These are phyloP conservation scores for Aristolochia californica DNA, from an alignment of 164 flowering plant genomes.

Conservation along the genomic window DNA sequence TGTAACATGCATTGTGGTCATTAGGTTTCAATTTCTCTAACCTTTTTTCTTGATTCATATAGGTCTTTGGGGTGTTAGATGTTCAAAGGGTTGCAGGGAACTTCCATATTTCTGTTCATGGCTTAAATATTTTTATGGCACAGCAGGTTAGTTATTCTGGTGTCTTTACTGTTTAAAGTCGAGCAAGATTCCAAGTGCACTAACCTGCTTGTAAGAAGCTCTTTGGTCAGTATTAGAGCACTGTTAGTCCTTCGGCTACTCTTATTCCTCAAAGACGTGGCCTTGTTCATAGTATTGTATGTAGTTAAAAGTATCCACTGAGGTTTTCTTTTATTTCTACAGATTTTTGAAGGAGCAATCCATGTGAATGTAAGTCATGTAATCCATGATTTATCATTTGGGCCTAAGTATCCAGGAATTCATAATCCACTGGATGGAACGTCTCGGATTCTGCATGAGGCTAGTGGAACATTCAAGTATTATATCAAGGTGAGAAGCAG, in stretches of 20 bases:
- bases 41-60: slow-evolving; percentile 16
- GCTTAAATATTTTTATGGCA: slow-evolving; percentile 87
- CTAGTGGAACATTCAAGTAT: slow-evolving; percentile 96
- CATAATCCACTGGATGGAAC: slow-evolving; percentile 99
- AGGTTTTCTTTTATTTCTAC: slow-evolving; percentile 11
- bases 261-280: background rate
- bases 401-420: slow-evolving; percentile 95
- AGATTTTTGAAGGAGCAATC: slow-evolving; percentile 82
- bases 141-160: slow-evolving; percentile 52
- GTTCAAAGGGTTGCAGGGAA: slow-evolving; percentile 99
- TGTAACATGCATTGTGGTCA: background rate
- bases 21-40: background rate
- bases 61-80: slow-evolving; percentile 93
- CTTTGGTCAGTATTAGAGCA: background rate
- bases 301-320: background rate
- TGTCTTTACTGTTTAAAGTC: background rate
- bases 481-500: slow-evolving; percentile 72
- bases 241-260: background rate
- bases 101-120: slow-evolving; percentile 96
- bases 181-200: background rate
- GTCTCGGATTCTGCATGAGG: slow-evolving; percentile 45
- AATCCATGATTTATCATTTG: slow-evolving; percentile 94
- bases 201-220: background rate
- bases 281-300: too few relatives aligned
- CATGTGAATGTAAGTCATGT: slow-evolving; percentile 93